A percentile compares a stretch with the other conserved stretches of the same genome.
These are phyloP conservation scores for Thermomucor indicae-seudaticae DNA, from an alignment of 371 early-diverging fungal genomes.

Conservation along the genomic window DNA sequence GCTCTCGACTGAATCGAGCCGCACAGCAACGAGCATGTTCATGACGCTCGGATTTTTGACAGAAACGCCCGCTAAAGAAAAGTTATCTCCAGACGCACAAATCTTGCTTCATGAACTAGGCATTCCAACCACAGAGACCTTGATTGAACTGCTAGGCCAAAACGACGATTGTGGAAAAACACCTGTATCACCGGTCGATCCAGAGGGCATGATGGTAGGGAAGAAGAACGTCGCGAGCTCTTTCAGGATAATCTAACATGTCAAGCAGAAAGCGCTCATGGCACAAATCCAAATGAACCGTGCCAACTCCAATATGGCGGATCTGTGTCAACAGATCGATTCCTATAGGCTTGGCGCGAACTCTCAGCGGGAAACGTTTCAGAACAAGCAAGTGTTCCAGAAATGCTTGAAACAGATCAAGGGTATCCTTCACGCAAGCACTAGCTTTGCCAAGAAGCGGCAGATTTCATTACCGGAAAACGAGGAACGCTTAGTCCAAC, in stretches of 20 bases:
- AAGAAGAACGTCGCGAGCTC: not conserved
- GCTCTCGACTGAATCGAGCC: slow-evolving; percentile 41
- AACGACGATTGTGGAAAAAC: slow-evolving; percentile 37
- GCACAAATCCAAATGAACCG: slow-evolving; percentile 53
- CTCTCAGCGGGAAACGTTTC: slow-evolving; percentile 42
- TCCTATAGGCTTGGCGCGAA: slow-evolving; percentile 38
- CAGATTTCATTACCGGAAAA: slow-evolving; percentile 22
- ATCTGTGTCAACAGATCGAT: slow-evolving; percentile 49
- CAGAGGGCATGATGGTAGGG: slow-evolving; percentile 46
- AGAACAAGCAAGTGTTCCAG: slow-evolving; percentile 48
- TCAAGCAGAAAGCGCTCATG: slow-evolving; percentile 40
- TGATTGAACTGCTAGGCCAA: slow-evolving; percentile 43
- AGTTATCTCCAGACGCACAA: slow-evolving; percentile 45
- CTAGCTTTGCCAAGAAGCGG: slow-evolving; percentile 33
- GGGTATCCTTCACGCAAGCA: slow-evolving; percentile 37
- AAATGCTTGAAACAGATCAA: slow-evolving; percentile 48
- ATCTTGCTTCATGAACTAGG: slow-evolving; percentile 45
- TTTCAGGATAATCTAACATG: not conserved
- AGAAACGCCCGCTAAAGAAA: slow-evolving; percentile 37
- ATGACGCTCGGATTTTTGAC: slow-evolving; percentile 41
- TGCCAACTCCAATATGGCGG: slow-evolving; percentile 50
- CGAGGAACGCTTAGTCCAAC: slow-evolving; percentile 38
- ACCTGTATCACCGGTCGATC: slow-evolving; percentile 35
- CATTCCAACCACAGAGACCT: slow-evolving; percentile 37
- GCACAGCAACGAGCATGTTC: slow-evolving; percentile 38